Evolutionary conservation across 495 filamentous ascomycete genomes (phyloP).

Genomic region (Acidiella bohemica): DNA sequence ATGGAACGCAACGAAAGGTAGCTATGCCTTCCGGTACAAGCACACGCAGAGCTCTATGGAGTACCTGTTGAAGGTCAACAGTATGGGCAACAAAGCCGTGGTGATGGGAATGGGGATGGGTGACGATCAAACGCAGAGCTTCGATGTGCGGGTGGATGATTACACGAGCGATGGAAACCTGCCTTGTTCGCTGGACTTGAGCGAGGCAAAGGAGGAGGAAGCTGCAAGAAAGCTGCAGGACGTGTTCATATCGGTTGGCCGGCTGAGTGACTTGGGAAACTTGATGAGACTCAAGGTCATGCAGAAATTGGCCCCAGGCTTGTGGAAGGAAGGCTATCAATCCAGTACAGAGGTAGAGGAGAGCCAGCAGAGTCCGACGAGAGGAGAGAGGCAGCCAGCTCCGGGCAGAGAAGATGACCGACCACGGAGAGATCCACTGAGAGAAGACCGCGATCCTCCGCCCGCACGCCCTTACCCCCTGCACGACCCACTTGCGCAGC

Average conservation of each 20-base stretch:
- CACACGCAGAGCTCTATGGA: slow-evolving; percentile 80
- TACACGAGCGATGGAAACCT: slow-evolving; percentile 54
- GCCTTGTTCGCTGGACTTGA: slow-evolving; percentile 32
- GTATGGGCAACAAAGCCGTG: slow-evolving; percentile 71
- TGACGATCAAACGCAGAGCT: slow-evolving; percentile 64
- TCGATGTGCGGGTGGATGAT: slow-evolving; percentile 64
- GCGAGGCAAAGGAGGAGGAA: slow-evolving; percentile 19
- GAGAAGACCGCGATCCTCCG: slow-evolving; percentile 41
- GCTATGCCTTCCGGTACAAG: slow-evolving; percentile 72
- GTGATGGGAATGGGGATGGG: slow-evolving; percentile 64
- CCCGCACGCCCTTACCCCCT: slow-evolving; percentile 54
- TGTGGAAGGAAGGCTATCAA: slow-evolving; percentile 66
- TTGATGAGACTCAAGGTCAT: slow-evolving; percentile 65
- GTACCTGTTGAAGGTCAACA: slow-evolving; percentile 68
- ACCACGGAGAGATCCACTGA: slow-evolving; percentile 36
- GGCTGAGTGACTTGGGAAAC: slow-evolving; percentile 52
- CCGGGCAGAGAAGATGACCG: slow-evolving; percentile 26
- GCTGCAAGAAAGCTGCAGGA: slow-evolving; percentile 39
- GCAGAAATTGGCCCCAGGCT: slow-evolving; percentile 59
- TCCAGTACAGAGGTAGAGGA: too few relatives aligned
- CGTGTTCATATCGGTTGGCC: slow-evolving; percentile 57
- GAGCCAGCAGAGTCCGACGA: not conserved
- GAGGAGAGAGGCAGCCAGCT: slow-evolving; percentile 14
- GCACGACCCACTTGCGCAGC: slow-evolving; percentile 50
- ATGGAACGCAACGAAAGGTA: slow-evolving; percentile 60